Evolutionary conservation across 371 early-diverging fungal species (phyloP), one percentile per base, ranked within the genome.

Genomic region (Syncephalis plumigaleata): DNA sequence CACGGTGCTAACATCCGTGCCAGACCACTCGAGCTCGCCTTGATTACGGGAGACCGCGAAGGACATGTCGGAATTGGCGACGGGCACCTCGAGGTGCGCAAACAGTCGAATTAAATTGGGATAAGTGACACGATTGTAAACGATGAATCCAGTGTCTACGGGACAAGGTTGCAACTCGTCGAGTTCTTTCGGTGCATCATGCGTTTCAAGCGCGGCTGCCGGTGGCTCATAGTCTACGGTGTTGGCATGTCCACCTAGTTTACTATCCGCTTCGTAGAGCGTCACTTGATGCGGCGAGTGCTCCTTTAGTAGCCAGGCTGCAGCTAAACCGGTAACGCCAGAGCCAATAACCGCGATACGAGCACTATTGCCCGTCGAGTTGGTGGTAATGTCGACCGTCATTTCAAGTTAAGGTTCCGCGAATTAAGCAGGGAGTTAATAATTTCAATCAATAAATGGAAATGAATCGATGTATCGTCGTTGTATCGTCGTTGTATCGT

Each of bases 71-170:
- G 68, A 66, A 8, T 36, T 46, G 5, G 50, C 54, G 8, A 58
- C 45, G 9, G 59, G 51, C 15, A 78, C 67, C 20, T 49, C 42
- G 26, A 73, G 52, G n/a, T 53, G 44, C 5, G 52, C 23, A 39
- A 76, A 49, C 21, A 78, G 64, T 15, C 23, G 50, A 18, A 54
- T 0, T 7, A 63, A 42, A 36, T 59, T 63, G n/a, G 63, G 63
- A 51, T 59, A 63, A 5, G 72, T 73, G 38, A 69, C 51, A 2
- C 55, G 58, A 49, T 78, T 78, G 58, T 63, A 70, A 8, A 76
- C 76, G 45, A 78, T 76, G 54, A 78, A 78, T 20, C 79, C 79
- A 9, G 73, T 72, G 52, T 77, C 78, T n/a, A 77, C 75, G 68
- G 66, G 31, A 67, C 59, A 11, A 49, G 55, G 8, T 22, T 3